phyloP scores from a whole-genome alignment of 2,329 filamentous ascomycete genomes.

The Cordyceps militaris region DNA sequence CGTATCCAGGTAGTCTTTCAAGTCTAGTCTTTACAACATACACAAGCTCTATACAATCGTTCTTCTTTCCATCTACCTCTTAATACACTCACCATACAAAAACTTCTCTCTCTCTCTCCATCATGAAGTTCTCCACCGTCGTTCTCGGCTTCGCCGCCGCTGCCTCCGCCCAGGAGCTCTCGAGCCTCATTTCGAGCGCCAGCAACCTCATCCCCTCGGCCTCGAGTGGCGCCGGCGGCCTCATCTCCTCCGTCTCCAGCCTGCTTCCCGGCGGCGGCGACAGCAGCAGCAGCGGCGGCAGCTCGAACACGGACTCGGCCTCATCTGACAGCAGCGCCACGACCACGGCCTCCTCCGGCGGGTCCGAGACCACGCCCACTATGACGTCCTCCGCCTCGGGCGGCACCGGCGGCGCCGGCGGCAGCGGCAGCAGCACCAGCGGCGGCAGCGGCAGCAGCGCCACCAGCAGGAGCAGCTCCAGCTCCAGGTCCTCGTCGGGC shows the following conservation, averaged over 20 bases:
- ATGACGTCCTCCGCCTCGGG: neutral
- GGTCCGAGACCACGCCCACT: neutral
- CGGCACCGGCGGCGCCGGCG: neutral
- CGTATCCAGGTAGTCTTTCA: neutral
- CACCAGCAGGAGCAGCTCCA: neutral
- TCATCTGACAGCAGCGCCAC: neutral
- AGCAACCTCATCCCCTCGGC: neutral
- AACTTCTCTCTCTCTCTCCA: neutral
- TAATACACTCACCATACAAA: neutral
- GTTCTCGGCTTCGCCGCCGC: conserved; percentile 11
- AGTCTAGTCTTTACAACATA: neutral
- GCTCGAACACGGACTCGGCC: neutral
- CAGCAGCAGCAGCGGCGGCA: neutral
- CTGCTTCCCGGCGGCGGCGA: neutral
- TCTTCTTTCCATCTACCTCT: neutral
- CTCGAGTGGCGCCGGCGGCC: conserved; percentile 2
- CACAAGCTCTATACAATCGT: neutral
- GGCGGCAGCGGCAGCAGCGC: neutral
- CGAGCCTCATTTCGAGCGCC: neutral
- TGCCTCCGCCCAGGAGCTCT: conserved; percentile 4
- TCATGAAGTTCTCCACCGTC: conserved; percentile 11
- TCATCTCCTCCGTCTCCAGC: conserved; percentile 2
- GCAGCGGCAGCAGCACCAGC: neutral
- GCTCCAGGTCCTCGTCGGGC: neutral
- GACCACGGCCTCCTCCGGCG: too few relatives aligned